Conservation (phyloP, 352 stramenopile species). For the Phytophthora pini region DNA sequence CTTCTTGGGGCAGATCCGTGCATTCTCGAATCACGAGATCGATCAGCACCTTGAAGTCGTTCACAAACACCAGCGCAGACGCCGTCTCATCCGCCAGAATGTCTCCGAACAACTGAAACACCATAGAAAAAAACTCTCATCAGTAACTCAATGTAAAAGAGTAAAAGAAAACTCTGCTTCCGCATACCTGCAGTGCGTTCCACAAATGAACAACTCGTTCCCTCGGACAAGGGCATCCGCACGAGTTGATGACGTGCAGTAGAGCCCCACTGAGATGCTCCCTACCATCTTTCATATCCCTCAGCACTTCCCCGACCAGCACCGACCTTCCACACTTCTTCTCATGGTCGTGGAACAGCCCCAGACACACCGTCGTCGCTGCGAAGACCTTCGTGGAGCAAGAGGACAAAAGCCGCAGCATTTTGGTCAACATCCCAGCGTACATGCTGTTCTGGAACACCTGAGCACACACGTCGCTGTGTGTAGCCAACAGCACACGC, state of each 20-base stretch:
- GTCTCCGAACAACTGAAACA: constrained; percentile 58
- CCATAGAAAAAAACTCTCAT: constrained; percentile 1
- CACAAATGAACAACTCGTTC: constrained; percentile 49
- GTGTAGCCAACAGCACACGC: constrained; percentile 50
- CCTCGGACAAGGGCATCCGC: constrained; percentile 64
- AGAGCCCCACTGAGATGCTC: constrained; percentile 71
- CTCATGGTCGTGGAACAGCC: constrained; percentile 65
- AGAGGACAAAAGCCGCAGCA: constrained; percentile 58
- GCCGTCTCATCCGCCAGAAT: constrained; percentile 56
- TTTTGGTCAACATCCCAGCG: constrained; percentile 61
- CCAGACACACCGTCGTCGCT: constrained; percentile 62
- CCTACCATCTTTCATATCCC: constrained; percentile 55
- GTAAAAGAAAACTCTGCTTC: background rate
- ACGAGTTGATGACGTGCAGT: constrained; percentile 85
- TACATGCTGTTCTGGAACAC: constrained; percentile 67
- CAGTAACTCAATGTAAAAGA: background rate
- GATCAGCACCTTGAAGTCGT: constrained; percentile 79
- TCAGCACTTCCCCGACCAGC: constrained; percentile 60
- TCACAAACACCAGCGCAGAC: constrained; percentile 64
- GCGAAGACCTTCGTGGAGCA: constrained; percentile 78
- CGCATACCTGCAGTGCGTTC: constrained; percentile 58
- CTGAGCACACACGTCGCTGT: constrained; percentile 43
- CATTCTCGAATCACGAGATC: constrained; percentile 74
- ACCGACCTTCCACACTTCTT: constrained; percentile 35
- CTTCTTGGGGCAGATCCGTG: constrained; percentile 62